Base-by-base conservation (phyloP, 2,329 filamentous ascomycete genomes). In the Fusarium sp. region DNA sequence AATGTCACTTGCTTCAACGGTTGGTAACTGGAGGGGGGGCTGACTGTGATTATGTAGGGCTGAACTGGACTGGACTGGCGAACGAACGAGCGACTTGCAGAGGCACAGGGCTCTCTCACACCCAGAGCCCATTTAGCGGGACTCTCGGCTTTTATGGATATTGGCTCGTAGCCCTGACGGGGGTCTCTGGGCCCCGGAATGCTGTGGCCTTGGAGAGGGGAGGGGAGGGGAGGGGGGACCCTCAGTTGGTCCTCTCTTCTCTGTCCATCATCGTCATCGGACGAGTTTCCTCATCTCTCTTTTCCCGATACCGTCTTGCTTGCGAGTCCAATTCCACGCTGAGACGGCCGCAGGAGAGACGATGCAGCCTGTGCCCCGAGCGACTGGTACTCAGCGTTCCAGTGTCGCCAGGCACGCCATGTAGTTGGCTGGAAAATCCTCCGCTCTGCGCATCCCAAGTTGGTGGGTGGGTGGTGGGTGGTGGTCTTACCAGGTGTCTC, bases 141-240 rank as follows among this genome's bases (percentile, higher is more conserved):
- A 71, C 66, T 37, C 56, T 65, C 69, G 75, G 77, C 68, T 63
- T 73, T 78, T 74, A 79, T 73, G 64, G 66, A 64, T 37, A 69
- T 65, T 66, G 58, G 58, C 54, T 74, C 50, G 33, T 40, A 59
- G 47, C 27, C n/a, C 66, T 37, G 63, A 68, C 65, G 66, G 66
- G 61, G 63, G 63, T 65, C 54, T 59, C 57, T 58, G 52, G 45
- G 38, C 50, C 54, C 50, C 35, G 35, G 72, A 63, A 63, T 56
- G 63, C 50, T 65, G 45, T 50, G 66, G 60, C 57, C 47, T 27
- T 61, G 47, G 35, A 32, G 43, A 54, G 61, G 56, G 50, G 54
- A 61, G 62, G 66, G 50, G n/a, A 20, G 50, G 50, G 50, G 32
- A 25, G 54, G 32, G 54, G 54, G 61, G 47, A 27, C 27, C 68